These are phyloP conservation scores for Limonomyces culmigenus DNA, from an alignment of 1,284 basidiomycete genomes.

Conservation along the genomic window DNA sequence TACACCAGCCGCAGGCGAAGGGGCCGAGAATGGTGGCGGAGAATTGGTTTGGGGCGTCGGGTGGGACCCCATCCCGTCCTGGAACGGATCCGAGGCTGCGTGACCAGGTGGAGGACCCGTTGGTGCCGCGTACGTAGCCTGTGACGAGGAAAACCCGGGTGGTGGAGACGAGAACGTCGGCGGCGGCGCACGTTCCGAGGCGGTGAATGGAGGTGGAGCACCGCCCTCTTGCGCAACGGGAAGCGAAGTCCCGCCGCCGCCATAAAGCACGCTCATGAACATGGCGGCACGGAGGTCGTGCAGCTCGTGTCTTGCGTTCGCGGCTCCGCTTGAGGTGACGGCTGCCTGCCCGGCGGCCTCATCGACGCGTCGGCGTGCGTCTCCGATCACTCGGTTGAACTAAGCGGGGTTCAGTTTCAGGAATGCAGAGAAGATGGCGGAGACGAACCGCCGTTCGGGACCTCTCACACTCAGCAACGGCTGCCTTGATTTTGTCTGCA, in stretches of 20 bases:
- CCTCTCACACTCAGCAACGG: background rate
- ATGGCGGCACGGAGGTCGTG: background rate
- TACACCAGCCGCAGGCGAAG: no score
- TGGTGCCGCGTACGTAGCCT: no score
- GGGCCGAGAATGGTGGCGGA: no score
- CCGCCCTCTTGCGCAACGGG: background rate
- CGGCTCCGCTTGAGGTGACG: background rate
- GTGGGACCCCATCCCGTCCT: no score
- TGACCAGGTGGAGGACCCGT: no score
- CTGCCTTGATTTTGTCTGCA: background rate
- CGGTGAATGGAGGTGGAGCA: background rate
- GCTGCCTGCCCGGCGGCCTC: background rate
- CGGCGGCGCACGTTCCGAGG: no score
- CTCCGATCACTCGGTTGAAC: background rate
- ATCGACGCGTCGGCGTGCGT: background rate
- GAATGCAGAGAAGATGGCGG: background rate
- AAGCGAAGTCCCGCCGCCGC: no score
- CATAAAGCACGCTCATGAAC: background rate
- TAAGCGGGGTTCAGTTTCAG: background rate
- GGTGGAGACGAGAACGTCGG: no score
- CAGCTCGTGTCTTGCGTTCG: background rate
- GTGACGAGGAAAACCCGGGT: no score
- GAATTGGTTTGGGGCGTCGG: no score
- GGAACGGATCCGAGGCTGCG: no score
- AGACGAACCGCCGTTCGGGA: background rate